Percentiles rank a stretch among this genome's conserved stretches.
Evolutionary conservation across 1,284 basidiomycete genomes (phyloP).

Genomic region (Apiotrichum laibachii): DNA sequence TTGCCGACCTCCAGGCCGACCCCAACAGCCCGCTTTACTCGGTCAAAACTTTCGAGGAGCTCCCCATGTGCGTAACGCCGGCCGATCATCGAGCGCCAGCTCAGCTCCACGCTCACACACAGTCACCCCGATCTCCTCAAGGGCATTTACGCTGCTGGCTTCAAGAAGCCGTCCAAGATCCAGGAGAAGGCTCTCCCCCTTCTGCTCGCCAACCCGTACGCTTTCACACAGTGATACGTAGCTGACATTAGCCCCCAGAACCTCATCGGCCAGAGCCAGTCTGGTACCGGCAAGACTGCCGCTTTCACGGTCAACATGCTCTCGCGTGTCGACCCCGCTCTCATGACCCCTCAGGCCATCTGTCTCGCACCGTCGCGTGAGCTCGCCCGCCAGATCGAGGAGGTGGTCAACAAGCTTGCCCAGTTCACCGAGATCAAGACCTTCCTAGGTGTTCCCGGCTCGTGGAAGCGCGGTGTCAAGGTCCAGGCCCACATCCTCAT

Average conservation of each 20-base stretch:
- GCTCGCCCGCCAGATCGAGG: slow-evolving; percentile 95
- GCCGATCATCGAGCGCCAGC: background rate
- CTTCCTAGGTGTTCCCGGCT: slow-evolving; percentile 91
- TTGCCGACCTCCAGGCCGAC: slow-evolving; percentile 95
- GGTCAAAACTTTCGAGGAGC: slow-evolving; percentile 89
- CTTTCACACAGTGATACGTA: background rate
- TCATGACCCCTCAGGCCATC: slow-evolving; percentile 84
- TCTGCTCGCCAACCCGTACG: slow-evolving; percentile 84
- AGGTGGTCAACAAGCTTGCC: slow-evolving; percentile 89
- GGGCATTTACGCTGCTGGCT: slow-evolving; percentile 95
- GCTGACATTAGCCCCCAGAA: slow-evolving; percentile 70
- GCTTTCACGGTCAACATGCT: slow-evolving; percentile 98
- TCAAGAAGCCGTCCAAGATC: slow-evolving; percentile 97
- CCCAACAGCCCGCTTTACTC: slow-evolving; percentile 94
- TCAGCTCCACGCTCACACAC: slow-evolving; percentile 3
- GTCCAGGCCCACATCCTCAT: slow-evolving; percentile 89
- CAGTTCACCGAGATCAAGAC: slow-evolving; percentile 91
- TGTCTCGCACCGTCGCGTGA: slow-evolving; percentile 94
- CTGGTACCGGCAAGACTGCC: slow-evolving; percentile 98
- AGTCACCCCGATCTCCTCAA: slow-evolving; percentile 87
- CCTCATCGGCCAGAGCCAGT: slow-evolving; percentile 99
- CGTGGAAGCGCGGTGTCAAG: slow-evolving; percentile 53
- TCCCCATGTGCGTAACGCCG: slow-evolving; percentile 68
- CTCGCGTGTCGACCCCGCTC: slow-evolving; percentile 80
- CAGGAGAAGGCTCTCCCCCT: slow-evolving; percentile 96